A percentile compares a stretch with the other conserved stretches of the same genome.
These are phyloP conservation scores for Chalciporus sp. DNA, from an alignment of 1,284 basidiomycete genomes.

Conservation along the genomic window DNA sequence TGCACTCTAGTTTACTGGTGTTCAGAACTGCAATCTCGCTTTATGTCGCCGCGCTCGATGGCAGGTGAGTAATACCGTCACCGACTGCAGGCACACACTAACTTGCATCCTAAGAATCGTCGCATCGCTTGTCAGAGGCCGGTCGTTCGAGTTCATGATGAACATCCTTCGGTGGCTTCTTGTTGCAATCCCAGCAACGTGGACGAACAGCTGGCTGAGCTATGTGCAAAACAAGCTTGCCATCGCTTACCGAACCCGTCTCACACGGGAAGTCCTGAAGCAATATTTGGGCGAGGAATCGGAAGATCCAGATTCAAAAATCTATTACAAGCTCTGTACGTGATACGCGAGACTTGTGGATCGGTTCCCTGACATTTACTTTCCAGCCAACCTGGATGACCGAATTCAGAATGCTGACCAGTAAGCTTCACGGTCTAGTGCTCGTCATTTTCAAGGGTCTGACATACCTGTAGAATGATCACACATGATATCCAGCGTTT, in stretches of 20 bases:
- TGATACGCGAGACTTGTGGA: slow-evolving; percentile 4
- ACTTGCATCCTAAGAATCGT: slow-evolving; percentile 69
- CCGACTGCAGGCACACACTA: background rate
- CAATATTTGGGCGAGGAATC: slow-evolving; percentile 82
- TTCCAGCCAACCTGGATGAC: slow-evolving; percentile 88
- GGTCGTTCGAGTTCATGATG: slow-evolving; percentile 77
- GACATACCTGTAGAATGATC: slow-evolving; percentile 66
- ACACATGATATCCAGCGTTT: slow-evolving; percentile 96
- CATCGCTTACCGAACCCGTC: slow-evolving; percentile 87
- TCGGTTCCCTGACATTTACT: slow-evolving; percentile 3
- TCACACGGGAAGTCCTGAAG: slow-evolving; percentile 83
- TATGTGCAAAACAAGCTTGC: slow-evolving; percentile 95
- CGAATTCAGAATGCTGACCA: slow-evolving; percentile 97
- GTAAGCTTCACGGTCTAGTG: slow-evolving; percentile 41
- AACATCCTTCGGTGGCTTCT: slow-evolving; percentile 91
- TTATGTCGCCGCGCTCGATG: slow-evolving; percentile 95
- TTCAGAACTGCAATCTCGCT: slow-evolving; percentile 89
- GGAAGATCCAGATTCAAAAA: slow-evolving; percentile 64
- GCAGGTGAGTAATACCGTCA: slow-evolving; percentile 60
- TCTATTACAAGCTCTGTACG: slow-evolving; percentile 91
- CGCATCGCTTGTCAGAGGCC: slow-evolving; percentile 90
- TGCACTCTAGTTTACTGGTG: slow-evolving; percentile 88
- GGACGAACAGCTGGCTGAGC: slow-evolving; percentile 95
- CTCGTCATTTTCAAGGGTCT: slow-evolving; percentile 6
- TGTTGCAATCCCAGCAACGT: slow-evolving; percentile 94